phyloP scores from a whole-genome alignment of 1,284 basidiomycete genomes.

The Irpex sp. region DNA sequence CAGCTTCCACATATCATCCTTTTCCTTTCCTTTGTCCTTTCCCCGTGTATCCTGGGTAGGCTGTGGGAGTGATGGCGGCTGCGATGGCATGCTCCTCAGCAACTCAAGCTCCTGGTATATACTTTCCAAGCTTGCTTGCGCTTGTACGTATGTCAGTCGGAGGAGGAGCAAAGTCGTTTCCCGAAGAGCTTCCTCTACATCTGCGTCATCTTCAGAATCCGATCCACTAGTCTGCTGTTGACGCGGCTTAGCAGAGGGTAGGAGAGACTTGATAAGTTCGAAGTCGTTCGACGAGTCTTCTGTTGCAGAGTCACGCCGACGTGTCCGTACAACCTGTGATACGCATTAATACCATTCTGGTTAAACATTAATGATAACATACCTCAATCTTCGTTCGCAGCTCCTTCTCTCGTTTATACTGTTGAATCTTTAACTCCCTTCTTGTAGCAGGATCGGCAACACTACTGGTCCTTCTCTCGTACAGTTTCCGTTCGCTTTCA shows the following conservation, averaged over 20 bases:
- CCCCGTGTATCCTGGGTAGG: constrained; percentile 33
- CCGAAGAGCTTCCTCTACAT: constrained; percentile 63
- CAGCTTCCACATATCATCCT: constrained; percentile 74
- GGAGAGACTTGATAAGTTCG: constrained; percentile 58
- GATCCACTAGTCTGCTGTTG: constrained; percentile 27
- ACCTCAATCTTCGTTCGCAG: constrained; percentile 70
- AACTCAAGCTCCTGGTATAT: constrained; percentile 76
- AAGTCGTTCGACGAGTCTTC: constrained; percentile 43
- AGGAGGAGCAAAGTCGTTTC: constrained; percentile 69
- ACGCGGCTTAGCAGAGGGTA: constrained; percentile 31
- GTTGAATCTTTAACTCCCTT: constrained; percentile 84
- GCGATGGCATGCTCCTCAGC: constrained; percentile 51
- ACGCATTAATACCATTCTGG: neutral
- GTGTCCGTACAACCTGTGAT: constrained; percentile 50
- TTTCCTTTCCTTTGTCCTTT: constrained; percentile 33
- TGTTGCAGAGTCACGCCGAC: constrained; percentile 37
- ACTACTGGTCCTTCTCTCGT: constrained; percentile 42
- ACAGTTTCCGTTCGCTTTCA: constrained; percentile 54
- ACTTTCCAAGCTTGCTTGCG: constrained; percentile 65
- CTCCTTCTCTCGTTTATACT: constrained; percentile 84
- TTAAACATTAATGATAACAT: neutral
- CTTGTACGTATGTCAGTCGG: constrained; percentile 69
- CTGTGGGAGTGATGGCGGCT: constrained; percentile 20
- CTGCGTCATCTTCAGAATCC: constrained; percentile 56
- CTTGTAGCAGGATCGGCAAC: constrained; percentile 64